phyloP scores from a whole-genome alignment of 768 basidiomycete genomes.

The Naganishia vishniacii region DNA sequence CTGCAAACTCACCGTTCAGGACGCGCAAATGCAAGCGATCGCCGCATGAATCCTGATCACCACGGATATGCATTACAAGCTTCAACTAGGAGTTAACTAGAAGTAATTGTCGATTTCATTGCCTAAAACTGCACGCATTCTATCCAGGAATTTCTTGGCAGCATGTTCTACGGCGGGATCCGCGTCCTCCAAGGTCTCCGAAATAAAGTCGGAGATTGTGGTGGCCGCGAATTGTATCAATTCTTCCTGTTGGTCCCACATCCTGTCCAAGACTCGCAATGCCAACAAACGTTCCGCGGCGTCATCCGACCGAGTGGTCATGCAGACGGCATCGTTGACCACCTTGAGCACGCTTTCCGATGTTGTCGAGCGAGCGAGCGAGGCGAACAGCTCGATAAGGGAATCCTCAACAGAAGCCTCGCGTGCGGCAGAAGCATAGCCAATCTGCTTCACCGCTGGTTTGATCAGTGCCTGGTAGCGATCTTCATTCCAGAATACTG shows the following conservation, averaged over 20 bases:
- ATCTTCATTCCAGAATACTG: slow-evolving; percentile 80
- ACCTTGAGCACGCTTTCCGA: slow-evolving; percentile 66
- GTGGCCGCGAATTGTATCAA: slow-evolving; percentile 81
- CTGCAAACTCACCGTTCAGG: too few relatives aligned
- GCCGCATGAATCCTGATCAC: too few relatives aligned
- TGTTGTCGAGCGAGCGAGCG: slow-evolving; percentile 58
- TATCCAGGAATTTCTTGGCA: slow-evolving; percentile 50
- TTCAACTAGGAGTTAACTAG: neutral
- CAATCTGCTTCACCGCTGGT: slow-evolving; percentile 63
- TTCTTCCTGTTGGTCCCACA: slow-evolving; percentile 75
- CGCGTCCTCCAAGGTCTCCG: slow-evolving; percentile 58
- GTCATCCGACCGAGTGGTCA: slow-evolving; percentile 84
- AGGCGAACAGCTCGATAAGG: slow-evolving; percentile 48
- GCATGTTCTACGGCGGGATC: slow-evolving; percentile 72
- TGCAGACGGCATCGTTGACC: slow-evolving; percentile 74
- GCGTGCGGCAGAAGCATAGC: slow-evolving; percentile 53
- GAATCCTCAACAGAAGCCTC: slow-evolving; percentile 22
- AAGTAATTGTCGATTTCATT: slow-evolving; percentile 19
- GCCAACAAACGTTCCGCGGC: slow-evolving; percentile 64
- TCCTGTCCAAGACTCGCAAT: slow-evolving; percentile 60
- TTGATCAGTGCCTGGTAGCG: slow-evolving; percentile 44
- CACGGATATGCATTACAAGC: neutral
- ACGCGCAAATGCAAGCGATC: too few relatives aligned
- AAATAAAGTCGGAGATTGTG: slow-evolving; percentile 46
- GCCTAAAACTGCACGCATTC: slow-evolving; percentile 32